A percentile compares a stretch with the other conserved stretches of the same genome.
Conservation (phyloP, 2,329 filamentous ascomycete genomes). For the Polytolypa hystricis region DNA sequence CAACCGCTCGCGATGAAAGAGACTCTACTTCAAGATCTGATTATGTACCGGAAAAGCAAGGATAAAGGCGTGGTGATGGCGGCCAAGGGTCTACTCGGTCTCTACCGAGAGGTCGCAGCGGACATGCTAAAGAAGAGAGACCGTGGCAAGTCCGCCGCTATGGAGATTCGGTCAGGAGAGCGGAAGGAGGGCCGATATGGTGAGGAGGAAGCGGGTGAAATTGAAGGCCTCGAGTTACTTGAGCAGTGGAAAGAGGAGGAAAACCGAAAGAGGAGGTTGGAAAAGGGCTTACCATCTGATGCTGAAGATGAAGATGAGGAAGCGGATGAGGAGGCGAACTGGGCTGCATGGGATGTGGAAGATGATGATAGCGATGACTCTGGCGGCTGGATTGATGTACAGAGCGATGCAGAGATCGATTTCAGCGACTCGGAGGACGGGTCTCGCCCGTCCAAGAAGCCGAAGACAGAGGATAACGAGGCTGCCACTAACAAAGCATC, state of each 20-base stretch:
- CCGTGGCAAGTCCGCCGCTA: constrained; percentile 79
- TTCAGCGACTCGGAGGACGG: constrained; percentile 67
- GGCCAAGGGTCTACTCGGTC: constrained; percentile 75
- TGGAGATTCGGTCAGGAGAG: constrained; percentile 66
- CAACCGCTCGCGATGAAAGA: constrained; percentile 96
- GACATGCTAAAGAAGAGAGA: constrained; percentile 83
- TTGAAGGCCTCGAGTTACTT: constrained; percentile 84
- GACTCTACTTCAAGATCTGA: constrained; percentile 86
- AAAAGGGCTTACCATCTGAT: constrained; percentile 54
- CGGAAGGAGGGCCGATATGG: constrained; percentile 69
- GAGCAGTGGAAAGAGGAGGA: constrained; percentile 93
- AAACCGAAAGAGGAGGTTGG: constrained; percentile 58
- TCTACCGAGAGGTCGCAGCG: constrained; percentile 85
- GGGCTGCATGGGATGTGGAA: constrained; percentile 52
- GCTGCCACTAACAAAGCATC: constrained; percentile 19
- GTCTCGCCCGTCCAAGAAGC: constrained; percentile 52
- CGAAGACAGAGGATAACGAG: constrained; percentile 36
- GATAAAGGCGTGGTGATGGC: constrained; percentile 99
- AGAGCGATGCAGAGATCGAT: constrained; percentile 66
- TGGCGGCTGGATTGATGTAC: constrained; percentile 86
- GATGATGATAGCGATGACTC: constrained; percentile 55
- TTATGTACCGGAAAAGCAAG: constrained; percentile 93
- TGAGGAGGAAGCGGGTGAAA: constrained; percentile 66
- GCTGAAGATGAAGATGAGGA: constrained; percentile 50
- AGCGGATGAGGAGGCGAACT: constrained; percentile 47